Evolutionary conservation across 441 rosid species (phyloP), one percentile per base, ranked within the genome.

Genomic region (Brassica hybrid): DNA sequence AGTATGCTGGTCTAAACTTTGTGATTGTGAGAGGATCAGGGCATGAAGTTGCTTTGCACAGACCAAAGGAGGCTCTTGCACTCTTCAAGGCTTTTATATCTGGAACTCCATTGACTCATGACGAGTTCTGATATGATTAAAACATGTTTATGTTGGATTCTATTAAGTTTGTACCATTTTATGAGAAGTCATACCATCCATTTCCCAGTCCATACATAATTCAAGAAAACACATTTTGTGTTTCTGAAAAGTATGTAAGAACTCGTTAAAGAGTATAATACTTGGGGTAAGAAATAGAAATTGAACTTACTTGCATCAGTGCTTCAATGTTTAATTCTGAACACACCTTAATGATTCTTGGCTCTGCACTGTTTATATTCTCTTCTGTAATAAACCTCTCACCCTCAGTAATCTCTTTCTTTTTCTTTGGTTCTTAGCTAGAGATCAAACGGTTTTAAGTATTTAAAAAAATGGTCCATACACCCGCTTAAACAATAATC

Each of bases 11-110:
- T 48, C 90, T 93, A 9, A 89, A 84, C 27, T 94, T 94, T 57
- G 98, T 93, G 7, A 83, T 86, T 0, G 92, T 93, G 68, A 86
- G 99, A 71, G 97, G 96, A 69, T 94, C 98, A 36, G 99, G 98
- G 2, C 97, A 93, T 73, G 98, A 95, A 86, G 98, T 93, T 34
- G 91, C 99, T 48, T 82, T 93, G 80, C 99, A 95, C 79, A 89
- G 69, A 83, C 98, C 97, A 0, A 86, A 89, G 75, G 87, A 82
- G 16, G 96, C 94, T 69, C 96, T 95, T 70, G 67, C 85, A 1
- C 92, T 93, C 57, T 27, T 91, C 87, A 87, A 90, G 79, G 76
- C 94, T 14, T 95, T 93, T 86, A 73, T 91, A 72, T 84, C 93
- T 3, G 97, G 94, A 83, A 74, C 85, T 34, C 76, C 97, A 3